Base-by-base conservation (phyloP, 768 basidiomycete species). In the Porphyrellus cyaneotinctus region DNA sequence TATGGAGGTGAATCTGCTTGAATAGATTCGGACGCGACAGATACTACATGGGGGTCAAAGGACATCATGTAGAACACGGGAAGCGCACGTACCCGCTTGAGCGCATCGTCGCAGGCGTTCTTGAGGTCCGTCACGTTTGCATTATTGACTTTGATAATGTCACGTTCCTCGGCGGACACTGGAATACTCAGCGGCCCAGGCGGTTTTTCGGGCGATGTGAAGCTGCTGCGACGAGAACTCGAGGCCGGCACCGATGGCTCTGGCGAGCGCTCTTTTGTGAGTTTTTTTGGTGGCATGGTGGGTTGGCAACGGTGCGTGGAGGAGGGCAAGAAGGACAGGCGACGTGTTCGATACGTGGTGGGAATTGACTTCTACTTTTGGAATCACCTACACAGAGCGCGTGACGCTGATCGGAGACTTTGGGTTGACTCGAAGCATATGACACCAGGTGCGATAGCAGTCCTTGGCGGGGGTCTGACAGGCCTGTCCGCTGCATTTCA, bases 401-500 rank as follows among this genome's bases (percentile, higher is more conserved):
- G 23, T 15, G 22, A 12, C 33, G 6, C 8, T n/a, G 33, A 32
- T 48, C 28, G 18, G 13, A 11, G 24, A 9, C 14, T n/a, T n/a
- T n/a, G n/a, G n/a, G n/a, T n/a, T n/a, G n/a, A n/a, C n/a, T n/a
- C n/a, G n/a, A n/a, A n/a, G n/a, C n/a, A n/a, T n/a, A n/a, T n/a
- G n/a, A n/a, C n/a, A n/a, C 70, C 62, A 12, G 59, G 55, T 20
- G 62, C 76, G 58, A 80, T 93, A 48, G 81, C 83, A 15, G 68
- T 94, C 53, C 71, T 94, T 18, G 93, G 92, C 1, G 90, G 87
- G 3, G 92, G 92, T 9, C 72, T 95, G 30, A 79, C 87, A 0
- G 93, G 93, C 15, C 79, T 95, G 12, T 85, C 89, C 0, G 79
- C 89, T 15, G 88, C 92, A 5, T 91, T 85, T 66, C 81, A 91